Conservation (phyloP, 139 green algal species). For the Volvox africanus region DNA sequence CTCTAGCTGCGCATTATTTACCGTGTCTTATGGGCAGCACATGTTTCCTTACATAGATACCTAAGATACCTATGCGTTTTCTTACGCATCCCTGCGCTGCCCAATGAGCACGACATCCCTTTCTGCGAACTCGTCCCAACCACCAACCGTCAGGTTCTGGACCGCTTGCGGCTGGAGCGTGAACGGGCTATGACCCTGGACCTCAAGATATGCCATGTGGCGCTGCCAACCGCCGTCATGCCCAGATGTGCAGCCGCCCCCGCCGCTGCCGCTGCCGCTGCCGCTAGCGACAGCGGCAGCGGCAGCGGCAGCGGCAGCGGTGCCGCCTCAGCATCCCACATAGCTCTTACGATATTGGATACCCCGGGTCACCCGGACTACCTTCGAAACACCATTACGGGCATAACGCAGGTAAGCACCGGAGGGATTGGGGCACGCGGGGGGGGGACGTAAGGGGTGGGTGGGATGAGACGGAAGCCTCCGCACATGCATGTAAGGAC, state of each 20-base stretch:
- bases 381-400: conserved; percentile 98
- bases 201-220: conserved; percentile 41
- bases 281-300: too few relatives aligned
- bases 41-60: too few relatives aligned
- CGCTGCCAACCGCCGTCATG: background rate
- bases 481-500: background rate
- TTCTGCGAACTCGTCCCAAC: background rate
- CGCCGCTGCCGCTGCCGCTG: background rate
- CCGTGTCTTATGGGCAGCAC: too few relatives aligned
- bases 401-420: conserved; percentile 72
- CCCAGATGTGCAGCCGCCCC: background rate
- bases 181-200: conserved; percentile 84
- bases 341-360: conserved; percentile 85
- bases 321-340: background rate
- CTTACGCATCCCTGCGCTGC: too few relatives aligned
- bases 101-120: too few relatives aligned
- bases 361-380: conserved; percentile 93
- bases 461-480: background rate
- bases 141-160: conserved; percentile 64
- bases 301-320: too few relatives aligned
- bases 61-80: too few relatives aligned
- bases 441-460: too few relatives aligned
- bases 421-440: background rate
- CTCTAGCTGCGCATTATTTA: too few relatives aligned
- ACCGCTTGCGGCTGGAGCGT: conserved; percentile 87